A percentile compares a stretch with the other conserved stretches of the same genome.
Evolutionary conservation across 805 yeast genomes (phyloP).

Genomic region (Ogataea zsoltii): DNA sequence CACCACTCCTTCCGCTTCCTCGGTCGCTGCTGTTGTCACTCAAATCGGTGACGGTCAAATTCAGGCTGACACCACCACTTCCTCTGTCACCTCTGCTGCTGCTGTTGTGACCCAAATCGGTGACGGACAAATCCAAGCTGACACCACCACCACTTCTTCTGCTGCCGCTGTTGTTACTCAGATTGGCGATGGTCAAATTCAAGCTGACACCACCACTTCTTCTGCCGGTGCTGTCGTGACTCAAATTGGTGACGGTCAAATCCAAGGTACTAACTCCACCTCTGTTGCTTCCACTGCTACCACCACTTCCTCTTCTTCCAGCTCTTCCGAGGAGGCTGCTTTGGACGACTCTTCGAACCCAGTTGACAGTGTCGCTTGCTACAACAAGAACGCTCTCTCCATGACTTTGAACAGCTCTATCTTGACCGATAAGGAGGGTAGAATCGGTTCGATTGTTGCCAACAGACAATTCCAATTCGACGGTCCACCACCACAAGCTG

Average conservation of each 20-base stretch:
- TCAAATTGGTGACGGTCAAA: constrained; percentile 55
- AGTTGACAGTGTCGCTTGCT: constrained; percentile 37
- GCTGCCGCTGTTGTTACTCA: constrained; percentile 38
- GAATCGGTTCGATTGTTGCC: constrained; percentile 61
- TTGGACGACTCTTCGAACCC: constrained; percentile 35
- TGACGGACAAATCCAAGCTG: constrained; percentile 52
- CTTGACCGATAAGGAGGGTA: constrained; percentile 47
- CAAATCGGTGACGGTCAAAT: constrained; percentile 66
- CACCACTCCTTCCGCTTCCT: constrained; percentile 30
- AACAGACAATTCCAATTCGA: constrained; percentile 68
- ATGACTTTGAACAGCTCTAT: constrained; percentile 44
- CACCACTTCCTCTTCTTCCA: constrained; percentile 35
- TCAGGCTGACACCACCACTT: constrained; percentile 40
- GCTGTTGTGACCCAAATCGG: constrained; percentile 45
- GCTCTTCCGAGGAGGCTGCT: constrained; percentile 24
- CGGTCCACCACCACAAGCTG: constrained; percentile 67
- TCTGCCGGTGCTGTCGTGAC: constrained; percentile 37
- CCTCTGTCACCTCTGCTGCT: constrained; percentile 31
- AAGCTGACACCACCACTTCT: constrained; percentile 27
- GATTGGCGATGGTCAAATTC: constrained; percentile 29
- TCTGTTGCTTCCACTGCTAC: constrained; percentile 34
- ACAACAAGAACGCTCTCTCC: constrained; percentile 39
- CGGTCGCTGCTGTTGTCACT: constrained; percentile 39
- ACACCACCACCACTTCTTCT: constrained; percentile 32
- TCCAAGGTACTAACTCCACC: constrained; percentile 37